These are phyloP conservation scores for Talaromyces sp. DNA, from an alignment of 2,329 filamentous ascomycete genomes.

Conservation along the genomic window DNA sequence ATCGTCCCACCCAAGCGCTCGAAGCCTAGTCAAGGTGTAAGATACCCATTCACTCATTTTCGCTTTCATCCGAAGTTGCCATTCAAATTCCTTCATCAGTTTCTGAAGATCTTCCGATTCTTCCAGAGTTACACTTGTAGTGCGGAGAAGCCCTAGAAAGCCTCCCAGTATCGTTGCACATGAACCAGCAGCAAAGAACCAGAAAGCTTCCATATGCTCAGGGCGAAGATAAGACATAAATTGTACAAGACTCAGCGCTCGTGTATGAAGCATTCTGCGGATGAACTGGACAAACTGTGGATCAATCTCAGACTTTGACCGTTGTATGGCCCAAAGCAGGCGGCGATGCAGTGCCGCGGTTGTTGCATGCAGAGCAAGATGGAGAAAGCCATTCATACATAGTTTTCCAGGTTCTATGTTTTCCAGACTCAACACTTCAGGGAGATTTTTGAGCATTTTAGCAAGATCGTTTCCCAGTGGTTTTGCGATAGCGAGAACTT, in stretches of 20 bases:
- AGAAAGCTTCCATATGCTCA: constrained; percentile 18
- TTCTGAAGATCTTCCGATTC: constrained; percentile 12
- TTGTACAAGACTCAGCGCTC: constrained; percentile 9
- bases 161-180: constrained; percentile 14
- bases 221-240: constrained; percentile 13
- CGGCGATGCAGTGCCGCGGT: constrained; percentile 14
- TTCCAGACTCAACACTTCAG: constrained; percentile 11
- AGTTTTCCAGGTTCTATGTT: constrained; percentile 11
- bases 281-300: constrained; percentile 8
- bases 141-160: constrained; percentile 10
- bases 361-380: constrained; percentile 15
- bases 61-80: constrained; percentile 15
- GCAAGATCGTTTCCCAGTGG: constrained; percentile 12
- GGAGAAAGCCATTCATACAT: constrained; percentile 13
- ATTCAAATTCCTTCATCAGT: constrained; percentile 16
- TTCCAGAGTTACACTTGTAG: constrained; percentile 11
- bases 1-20: constrained; percentile 14
- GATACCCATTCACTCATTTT: constrained; percentile 16
- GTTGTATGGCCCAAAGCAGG: constrained; percentile 10
- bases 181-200: constrained; percentile 14
- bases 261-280: constrained; percentile 8
- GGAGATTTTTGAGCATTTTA: constrained; percentile 2
- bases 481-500: constrained; percentile 16
- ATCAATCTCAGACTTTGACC: neutral
- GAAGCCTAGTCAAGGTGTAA: constrained; percentile 13